Conservation (phyloP, 2,329 filamentous ascomycete species). For the Fusarium gaditjirri region DNA sequence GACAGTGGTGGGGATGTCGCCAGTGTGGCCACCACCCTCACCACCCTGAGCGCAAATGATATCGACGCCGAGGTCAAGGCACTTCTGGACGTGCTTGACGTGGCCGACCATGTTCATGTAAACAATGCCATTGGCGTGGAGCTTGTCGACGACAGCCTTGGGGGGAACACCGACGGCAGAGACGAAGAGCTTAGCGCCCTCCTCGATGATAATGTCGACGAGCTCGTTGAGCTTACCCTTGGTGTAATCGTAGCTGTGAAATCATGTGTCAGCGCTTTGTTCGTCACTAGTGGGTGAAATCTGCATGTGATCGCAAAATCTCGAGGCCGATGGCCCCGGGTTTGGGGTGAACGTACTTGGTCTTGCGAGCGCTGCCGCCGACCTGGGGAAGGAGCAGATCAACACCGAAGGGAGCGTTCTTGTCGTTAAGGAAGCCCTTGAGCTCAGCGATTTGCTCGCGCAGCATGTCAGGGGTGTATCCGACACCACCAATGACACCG, state of each 20-base stretch:
- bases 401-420: slow-evolving; percentile 95
- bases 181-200: slow-evolving; percentile 91
- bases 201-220: slow-evolving; percentile 91
- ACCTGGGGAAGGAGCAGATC: slow-evolving; percentile 95
- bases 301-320: slow-evolving; percentile 38
- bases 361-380: slow-evolving; percentile 92
- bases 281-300: neutral
- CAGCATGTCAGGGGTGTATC: slow-evolving; percentile 98
- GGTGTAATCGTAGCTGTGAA: slow-evolving; percentile 95
- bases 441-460: slow-evolving; percentile 94
- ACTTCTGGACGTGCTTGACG: slow-evolving; percentile 98
- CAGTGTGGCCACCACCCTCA: slow-evolving; percentile 96
- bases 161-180: slow-evolving; percentile 95
- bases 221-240: slow-evolving; percentile 97
- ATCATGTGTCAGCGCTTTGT: slow-evolving; percentile 18
- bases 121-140: slow-evolving; percentile 87
- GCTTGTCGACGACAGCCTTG: slow-evolving; percentile 85
- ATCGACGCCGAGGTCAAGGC: slow-evolving; percentile 89
- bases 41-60: slow-evolving; percentile 99
- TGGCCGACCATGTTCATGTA: slow-evolving; percentile 99
- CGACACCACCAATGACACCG: slow-evolving; percentile 94
- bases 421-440: slow-evolving; percentile 86
- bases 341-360: slow-evolving; percentile 68
- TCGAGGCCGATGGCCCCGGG: neutral
- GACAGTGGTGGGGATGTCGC: slow-evolving; percentile 89